Evolutionary conservation across 179 eudicot species (phyloP), one percentile per base, ranked within the genome.

Genomic region (Spinacia oleracea): DNA sequence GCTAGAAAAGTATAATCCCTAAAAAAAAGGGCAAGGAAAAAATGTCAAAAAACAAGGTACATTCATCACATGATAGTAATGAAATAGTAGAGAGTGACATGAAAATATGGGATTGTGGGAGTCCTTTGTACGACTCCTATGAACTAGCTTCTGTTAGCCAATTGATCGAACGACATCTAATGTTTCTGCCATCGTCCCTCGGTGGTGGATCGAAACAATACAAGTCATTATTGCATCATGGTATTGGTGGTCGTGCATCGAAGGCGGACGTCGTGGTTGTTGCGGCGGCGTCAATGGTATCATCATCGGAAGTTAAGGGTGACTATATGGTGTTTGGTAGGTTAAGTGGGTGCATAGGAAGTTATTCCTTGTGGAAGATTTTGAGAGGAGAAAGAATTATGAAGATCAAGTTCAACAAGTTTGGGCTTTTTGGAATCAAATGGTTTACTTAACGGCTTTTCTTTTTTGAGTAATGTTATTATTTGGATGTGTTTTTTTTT

Each of bases 31-130:
- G 3, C 14, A 48, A 11, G 51, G 31, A 77, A 67, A 77, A 63
- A 31, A 81, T 81, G 78, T 43, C 68, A 35, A 81, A 72, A 32
- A 65, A 9, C 10, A 48, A 46, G 72, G 78, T 75, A 58, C 51
- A 31, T 23, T 0, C 0, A 15, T 0, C 1, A 46, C 1, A 23
- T 55, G 29, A n/a, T 31, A 31, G 7, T 45, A 31, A 64, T 42
- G 77, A 53, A 18, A 55, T 42, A 74, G 35, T 31, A 29, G 77
- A 40, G 25, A 59, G 56, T 65, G 75, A 64, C 5, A 69, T 70
- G 48, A 77, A 45, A 45, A 8, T 86, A 74, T 88, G 93, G 93
- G 93, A 89, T 78, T 89, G 91, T 77, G 90, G 90, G 25, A 90
- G 90, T 77, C 91, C 91, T 15, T 65, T 90, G 43, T 90, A 90